These are phyloP conservation scores for Mycena filopes DNA, from an alignment of 768 basidiomycete species.

Conservation along the genomic window DNA sequence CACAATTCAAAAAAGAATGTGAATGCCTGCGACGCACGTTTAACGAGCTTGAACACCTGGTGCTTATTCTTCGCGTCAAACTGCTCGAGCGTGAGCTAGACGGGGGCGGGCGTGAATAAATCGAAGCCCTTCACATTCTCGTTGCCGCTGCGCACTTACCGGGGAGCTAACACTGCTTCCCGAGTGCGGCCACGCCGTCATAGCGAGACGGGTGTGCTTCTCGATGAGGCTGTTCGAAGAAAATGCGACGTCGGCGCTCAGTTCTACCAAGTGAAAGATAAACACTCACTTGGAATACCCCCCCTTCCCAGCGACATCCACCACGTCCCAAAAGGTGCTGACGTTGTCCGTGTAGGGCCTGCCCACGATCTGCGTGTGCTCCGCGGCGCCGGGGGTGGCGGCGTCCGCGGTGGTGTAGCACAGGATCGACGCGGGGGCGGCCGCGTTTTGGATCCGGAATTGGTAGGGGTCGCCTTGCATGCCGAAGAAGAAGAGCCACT, in stretches of 20 bases:
- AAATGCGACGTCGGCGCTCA: not conserved
- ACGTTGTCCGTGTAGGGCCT: constrained; percentile 4
- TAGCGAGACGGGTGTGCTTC: not conserved
- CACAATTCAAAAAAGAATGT: too few relatives aligned
- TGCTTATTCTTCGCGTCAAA: not conserved
- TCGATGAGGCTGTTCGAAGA: constrained; percentile 7
- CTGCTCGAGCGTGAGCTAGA: constrained; percentile 13
- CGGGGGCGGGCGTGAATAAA: not conserved
- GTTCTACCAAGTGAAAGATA: too few relatives aligned
- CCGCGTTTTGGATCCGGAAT: not conserved
- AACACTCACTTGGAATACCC: not conserved
- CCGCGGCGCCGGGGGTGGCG: not conserved
- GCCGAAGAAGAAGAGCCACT: constrained; percentile 18
- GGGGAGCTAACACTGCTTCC: not conserved
- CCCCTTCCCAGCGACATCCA: not conserved
- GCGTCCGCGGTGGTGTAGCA: constrained; percentile 1
- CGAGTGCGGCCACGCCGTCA: constrained; percentile 18
- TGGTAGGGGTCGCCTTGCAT: not conserved
- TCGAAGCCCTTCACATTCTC: not conserved
- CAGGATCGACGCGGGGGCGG: not conserved
- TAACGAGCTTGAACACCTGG: constrained; percentile 2
- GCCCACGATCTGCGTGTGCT: constrained; percentile 9
- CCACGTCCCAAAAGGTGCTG: constrained; percentile 3
- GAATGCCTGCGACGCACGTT: not conserved
- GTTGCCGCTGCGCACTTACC: not conserved